Conservation (phyloP, 768 basidiomycete genomes). For the Galerina marginata region DNA sequence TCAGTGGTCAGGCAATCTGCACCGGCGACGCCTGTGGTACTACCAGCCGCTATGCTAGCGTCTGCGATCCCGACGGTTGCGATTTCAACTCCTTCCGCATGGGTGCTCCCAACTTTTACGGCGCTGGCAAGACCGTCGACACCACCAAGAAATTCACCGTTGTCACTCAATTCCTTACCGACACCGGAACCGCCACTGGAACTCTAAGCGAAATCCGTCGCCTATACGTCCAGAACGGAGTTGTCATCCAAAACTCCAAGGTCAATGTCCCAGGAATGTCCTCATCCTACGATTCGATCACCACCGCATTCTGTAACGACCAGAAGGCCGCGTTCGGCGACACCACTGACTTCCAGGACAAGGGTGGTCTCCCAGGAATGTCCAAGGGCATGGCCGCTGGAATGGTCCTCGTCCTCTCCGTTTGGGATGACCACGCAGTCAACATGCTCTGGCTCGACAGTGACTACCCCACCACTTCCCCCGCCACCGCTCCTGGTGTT, state of each 20-base stretch:
- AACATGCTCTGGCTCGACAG: slow-evolving; percentile 65
- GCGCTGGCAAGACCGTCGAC: slow-evolving; percentile 41
- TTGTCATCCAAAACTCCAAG: slow-evolving; percentile 55
- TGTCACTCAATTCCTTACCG: slow-evolving; percentile 63
- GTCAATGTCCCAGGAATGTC: slow-evolving; percentile 50
- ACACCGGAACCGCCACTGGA: slow-evolving; percentile 48
- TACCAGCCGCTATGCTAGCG: slow-evolving; percentile 42
- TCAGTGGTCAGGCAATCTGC: slow-evolving; percentile 46
- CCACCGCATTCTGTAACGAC: slow-evolving; percentile 48
- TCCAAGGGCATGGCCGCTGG: slow-evolving; percentile 41
- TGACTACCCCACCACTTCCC: slow-evolving; percentile 45
- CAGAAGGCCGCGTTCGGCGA: slow-evolving; percentile 52
- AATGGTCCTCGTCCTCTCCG: slow-evolving; percentile 53
- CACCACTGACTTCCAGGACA: slow-evolving; percentile 43
- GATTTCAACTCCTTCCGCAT: slow-evolving; percentile 69
- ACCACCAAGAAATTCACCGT: slow-evolving; percentile 49
- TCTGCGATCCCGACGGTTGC: slow-evolving; percentile 63
- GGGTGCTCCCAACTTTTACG: slow-evolving; percentile 54
- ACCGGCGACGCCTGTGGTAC: slow-evolving; percentile 42
- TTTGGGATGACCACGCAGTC: slow-evolving; percentile 62
- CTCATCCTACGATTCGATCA: slow-evolving; percentile 48
- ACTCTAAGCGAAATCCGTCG: slow-evolving; percentile 60
- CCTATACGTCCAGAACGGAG: slow-evolving; percentile 59
- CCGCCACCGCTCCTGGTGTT: slow-evolving; percentile 44
- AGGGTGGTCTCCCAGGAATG: slow-evolving; percentile 48